phyloP scores from a whole-genome alignment of 257 asterid genomes.

The Nicotiana paniculata region DNA sequence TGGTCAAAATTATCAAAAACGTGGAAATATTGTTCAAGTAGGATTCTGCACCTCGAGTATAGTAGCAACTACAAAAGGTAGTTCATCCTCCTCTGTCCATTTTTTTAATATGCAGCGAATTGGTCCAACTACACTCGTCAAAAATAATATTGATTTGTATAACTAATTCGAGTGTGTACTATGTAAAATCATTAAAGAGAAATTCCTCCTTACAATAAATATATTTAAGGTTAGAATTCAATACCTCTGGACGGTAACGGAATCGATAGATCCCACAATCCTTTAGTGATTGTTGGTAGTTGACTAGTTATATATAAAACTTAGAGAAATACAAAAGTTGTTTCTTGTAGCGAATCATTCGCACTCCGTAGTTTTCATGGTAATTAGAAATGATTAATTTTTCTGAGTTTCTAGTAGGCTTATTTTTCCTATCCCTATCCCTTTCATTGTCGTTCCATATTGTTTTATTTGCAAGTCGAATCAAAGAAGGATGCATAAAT shows the following conservation, averaged over 20 bases:
- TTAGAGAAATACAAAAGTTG: not conserved
- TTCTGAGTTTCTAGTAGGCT: not conserved
- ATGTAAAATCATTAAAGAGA: no score
- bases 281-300: no score
- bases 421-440: not conserved
- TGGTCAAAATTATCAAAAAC: no score
- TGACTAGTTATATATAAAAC: no score
- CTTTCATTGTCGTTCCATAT: not conserved
- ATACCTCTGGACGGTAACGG: rapidly evolving
- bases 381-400: not conserved
- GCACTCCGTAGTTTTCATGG: not conserved
- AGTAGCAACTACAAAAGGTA: not conserved
- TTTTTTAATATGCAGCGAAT: not conserved
- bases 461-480: not conserved
- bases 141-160: no score
- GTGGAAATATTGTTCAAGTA: no score
- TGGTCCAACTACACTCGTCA: not conserved
- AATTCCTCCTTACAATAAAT: no score
- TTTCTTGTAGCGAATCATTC: not conserved
- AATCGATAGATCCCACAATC: no score
- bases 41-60: no score
- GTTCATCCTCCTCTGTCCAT: not conserved
- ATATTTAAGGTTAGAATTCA: no score
- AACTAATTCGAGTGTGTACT: no score
- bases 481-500: not conserved